Evolutionary conservation across 768 basidiomycete species (phyloP).

Genomic region (Leccinum olivaceopallidum): DNA sequence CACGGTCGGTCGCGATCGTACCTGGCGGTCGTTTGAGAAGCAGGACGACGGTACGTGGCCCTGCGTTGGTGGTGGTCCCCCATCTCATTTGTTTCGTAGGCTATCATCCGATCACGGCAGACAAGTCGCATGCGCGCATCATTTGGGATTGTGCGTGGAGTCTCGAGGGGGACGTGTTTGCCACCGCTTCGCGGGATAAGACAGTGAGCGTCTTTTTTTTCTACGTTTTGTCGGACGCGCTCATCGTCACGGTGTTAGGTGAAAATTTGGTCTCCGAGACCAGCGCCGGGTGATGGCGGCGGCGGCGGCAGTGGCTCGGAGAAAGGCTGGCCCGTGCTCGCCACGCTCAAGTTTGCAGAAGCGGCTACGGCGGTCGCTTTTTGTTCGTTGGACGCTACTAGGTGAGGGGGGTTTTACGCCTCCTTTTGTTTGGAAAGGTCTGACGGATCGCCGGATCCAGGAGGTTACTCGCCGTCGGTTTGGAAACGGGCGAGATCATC

Average conservation of each 20-base stretch:
- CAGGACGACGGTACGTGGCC: slow-evolving; percentile 40
- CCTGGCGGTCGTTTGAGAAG: slow-evolving; percentile 80
- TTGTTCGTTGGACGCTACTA: slow-evolving; percentile 38
- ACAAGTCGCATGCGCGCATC: slow-evolving; percentile 89
- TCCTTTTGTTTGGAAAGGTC: not conserved
- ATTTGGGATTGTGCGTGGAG: slow-evolving; percentile 97
- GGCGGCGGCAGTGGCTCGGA: not conserved
- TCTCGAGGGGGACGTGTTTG: slow-evolving; percentile 73
- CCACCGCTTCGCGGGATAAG: slow-evolving; percentile 94
- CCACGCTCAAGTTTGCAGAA: slow-evolving; percentile 68
- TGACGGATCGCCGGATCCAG: slow-evolving; percentile 27
- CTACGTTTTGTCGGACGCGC: not conserved
- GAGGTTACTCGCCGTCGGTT: slow-evolving; percentile 74
- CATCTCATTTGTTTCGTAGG: slow-evolving; percentile 37
- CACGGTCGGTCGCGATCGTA: slow-evolving; percentile 88
- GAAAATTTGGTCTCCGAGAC: slow-evolving; percentile 69
- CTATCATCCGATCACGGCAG: slow-evolving; percentile 60
- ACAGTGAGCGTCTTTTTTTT: slow-evolving; percentile 51
- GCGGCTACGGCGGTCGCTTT: slow-evolving; percentile 85
- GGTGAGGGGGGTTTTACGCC: slow-evolving; percentile 36
- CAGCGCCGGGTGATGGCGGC: slow-evolving; percentile 24
- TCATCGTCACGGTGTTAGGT: slow-evolving; percentile 47
- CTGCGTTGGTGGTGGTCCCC: not conserved
- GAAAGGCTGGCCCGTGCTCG: slow-evolving; percentile 50
- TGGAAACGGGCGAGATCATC: slow-evolving; percentile 77